Evolutionary conservation across 2,329 filamentous ascomycete genomes (phyloP).

Genomic region (Arthrobotrys entomopaga): DNA sequence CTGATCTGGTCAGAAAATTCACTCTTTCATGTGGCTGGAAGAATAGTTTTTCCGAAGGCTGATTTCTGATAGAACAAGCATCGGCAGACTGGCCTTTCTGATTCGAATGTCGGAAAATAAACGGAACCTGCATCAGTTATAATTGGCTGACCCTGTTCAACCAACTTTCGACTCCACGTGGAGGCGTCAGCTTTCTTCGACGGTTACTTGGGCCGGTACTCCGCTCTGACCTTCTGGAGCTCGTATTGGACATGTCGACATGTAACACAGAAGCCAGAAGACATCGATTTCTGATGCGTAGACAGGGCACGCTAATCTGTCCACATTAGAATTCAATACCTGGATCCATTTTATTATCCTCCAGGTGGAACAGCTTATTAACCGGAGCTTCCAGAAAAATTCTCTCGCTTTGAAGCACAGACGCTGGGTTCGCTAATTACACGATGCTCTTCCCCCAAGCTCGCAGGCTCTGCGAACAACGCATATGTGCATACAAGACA

Average conservation of each 20-base stretch:
- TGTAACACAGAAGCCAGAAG: conserved; percentile 33
- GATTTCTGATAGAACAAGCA: conserved; percentile 34
- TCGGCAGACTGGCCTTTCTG: conserved; percentile 20
- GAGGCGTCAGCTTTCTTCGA: conserved; percentile 24
- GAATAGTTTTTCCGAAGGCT: conserved; percentile 55
- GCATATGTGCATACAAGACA: background rate
- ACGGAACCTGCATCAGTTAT: conserved; percentile 50
- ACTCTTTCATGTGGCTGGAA: conserved; percentile 52
- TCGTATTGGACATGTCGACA: too few species aligned
- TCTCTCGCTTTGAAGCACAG: conserved; percentile 25
- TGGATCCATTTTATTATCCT: conserved; percentile 50
- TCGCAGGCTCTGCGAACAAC: too few species aligned
- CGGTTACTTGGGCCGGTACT: conserved; percentile 48
- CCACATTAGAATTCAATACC: conserved; percentile 39
- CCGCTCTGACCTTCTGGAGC: conserved; percentile 18
- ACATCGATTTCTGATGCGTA: conserved; percentile 28
- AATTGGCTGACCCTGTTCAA: conserved; percentile 42
- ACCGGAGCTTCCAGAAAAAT: conserved; percentile 51
- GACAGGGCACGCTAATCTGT: conserved; percentile 45
- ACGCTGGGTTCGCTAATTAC: too few species aligned
- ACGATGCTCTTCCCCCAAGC: too few species aligned
- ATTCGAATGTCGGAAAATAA: conserved; percentile 47
- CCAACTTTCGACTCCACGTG: conserved; percentile 35
- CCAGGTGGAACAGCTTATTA: conserved; percentile 24
- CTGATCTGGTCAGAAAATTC: conserved; percentile 22